Conservation (phyloP, 1,284 basidiomycete genomes). For the Inonotus hispidus region DNA sequence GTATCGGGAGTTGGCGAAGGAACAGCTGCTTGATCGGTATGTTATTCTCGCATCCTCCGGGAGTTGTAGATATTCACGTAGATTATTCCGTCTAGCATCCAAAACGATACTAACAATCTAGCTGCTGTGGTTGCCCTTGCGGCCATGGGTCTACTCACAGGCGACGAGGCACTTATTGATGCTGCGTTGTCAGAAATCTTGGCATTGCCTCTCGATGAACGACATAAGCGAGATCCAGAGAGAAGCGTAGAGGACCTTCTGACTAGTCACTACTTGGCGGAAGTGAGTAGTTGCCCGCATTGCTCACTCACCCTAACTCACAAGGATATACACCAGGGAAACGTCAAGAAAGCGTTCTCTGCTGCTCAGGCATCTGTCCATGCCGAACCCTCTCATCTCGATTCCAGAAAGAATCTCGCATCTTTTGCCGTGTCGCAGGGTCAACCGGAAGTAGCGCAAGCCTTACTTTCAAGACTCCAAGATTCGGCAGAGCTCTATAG, state of each 20-base stretch:
- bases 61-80: slow-evolving; percentile 11
- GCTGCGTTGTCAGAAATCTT: slow-evolving; percentile 83
- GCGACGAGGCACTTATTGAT: slow-evolving; percentile 78
- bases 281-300: slow-evolving; percentile 38
- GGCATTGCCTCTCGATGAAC: slow-evolving; percentile 55
- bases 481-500: slow-evolving; percentile 27
- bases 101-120: slow-evolving; percentile 65
- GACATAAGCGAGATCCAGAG: slow-evolving; percentile 57
- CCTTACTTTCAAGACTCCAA: slow-evolving; percentile 28
- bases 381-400: slow-evolving; percentile 46
- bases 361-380: slow-evolving; percentile 52
- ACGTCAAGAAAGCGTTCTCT: slow-evolving; percentile 43
- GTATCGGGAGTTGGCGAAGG: slow-evolving; percentile 70
- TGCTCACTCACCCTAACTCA: background rate
- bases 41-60: slow-evolving; percentile 24
- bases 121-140: slow-evolving; percentile 79
- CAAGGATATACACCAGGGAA: slow-evolving; percentile 35
- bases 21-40: slow-evolving; percentile 80
- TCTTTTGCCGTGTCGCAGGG: slow-evolving; percentile 46
- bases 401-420: slow-evolving; percentile 48
- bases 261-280: slow-evolving; percentile 58
- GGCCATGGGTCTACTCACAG: slow-evolving; percentile 79
- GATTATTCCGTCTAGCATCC: slow-evolving; percentile 43
- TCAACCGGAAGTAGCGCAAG: slow-evolving; percentile 36
- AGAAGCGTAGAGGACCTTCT: slow-evolving; percentile 65